phyloP scores from a whole-genome alignment of 257 asterid genomes.

The Solanum clarkiae region DNA sequence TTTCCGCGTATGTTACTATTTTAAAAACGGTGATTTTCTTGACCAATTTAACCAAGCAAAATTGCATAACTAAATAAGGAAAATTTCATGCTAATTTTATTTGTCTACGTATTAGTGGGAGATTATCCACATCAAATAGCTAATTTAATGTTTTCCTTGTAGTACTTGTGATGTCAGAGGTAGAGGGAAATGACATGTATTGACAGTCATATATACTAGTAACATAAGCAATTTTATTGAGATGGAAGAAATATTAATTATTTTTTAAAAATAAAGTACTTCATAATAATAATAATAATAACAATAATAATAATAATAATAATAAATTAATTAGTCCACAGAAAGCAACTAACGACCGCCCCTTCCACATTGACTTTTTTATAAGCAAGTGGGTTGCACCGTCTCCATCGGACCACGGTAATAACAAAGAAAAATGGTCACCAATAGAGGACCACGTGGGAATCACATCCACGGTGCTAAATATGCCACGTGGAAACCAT shows the following conservation, averaged over 20 bases:
- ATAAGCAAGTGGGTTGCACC: conserved; percentile 17
- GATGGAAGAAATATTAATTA: background rate
- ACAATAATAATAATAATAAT: no score
- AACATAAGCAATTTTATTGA: no score
- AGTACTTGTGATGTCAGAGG: no score
- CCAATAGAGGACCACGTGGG: background rate
- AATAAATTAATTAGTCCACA: background rate
- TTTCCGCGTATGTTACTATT: background rate
- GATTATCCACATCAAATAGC: no score
- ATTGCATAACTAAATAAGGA: no score
- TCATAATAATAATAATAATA: no score
- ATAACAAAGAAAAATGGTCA: background rate
- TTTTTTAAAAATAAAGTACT: background rate
- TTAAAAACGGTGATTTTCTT: background rate
- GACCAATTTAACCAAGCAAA: background rate
- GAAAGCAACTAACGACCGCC: conserved; percentile 12
- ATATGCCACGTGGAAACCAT: conserved; percentile 5
- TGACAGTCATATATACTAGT: no score
- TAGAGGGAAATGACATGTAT: no score
- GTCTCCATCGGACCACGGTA: conserved; percentile 14
- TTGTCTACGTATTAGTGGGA: no score
- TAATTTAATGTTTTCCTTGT: no score
- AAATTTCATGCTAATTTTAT: no score
- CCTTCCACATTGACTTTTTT: conserved; percentile 1
- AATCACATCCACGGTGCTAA: background rate